Conservation (phyloP, 1,284 basidiomycete genomes). For the Puccinia horiana region DNA sequence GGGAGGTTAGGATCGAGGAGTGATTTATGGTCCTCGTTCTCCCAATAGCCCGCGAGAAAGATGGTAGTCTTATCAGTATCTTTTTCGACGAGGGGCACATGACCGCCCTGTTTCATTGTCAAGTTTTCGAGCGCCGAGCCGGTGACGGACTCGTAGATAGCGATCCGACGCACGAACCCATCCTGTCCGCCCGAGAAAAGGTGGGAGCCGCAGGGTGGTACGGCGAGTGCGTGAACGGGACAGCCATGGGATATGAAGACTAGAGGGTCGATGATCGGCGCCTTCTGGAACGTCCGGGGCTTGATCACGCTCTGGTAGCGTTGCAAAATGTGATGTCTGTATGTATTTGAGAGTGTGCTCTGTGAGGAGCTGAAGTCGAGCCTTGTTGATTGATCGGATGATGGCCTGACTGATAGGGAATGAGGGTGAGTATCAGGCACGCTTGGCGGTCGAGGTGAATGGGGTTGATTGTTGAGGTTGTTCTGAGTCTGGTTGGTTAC, state of each 20-base stretch:
- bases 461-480: not conserved
- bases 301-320: conserved; percentile 7
- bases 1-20: conserved; percentile 39
- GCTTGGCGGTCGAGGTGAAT: not conserved
- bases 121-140: conserved; percentile 84
- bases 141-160: conserved; percentile 83
- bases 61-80: conserved; percentile 89
- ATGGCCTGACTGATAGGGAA: not conserved
- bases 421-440: not conserved
- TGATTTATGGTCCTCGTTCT: conserved; percentile 59
- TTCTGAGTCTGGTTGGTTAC: not conserved
- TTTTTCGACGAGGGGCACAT: conserved; percentile 77
- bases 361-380: not conserved
- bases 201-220: conserved; percentile 83
- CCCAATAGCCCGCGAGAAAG: conserved; percentile 84
- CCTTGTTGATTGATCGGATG: conserved; percentile 16
- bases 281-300: conserved; percentile 51
- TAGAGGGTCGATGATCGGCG: conserved; percentile 74
- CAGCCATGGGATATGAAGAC: conserved; percentile 86
- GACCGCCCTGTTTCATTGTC: conserved; percentile 83
- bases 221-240: conserved; percentile 79
- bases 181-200: conserved; percentile 88
- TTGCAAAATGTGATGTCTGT: conserved; percentile 17
- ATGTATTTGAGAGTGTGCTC: not conserved
- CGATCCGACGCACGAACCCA: conserved; percentile 72